A percentile compares a stretch with the other conserved stretches of the same genome.
phyloP scores from a whole-genome alignment of 768 basidiomycete genomes.

The Scleroderma citrinum region DNA sequence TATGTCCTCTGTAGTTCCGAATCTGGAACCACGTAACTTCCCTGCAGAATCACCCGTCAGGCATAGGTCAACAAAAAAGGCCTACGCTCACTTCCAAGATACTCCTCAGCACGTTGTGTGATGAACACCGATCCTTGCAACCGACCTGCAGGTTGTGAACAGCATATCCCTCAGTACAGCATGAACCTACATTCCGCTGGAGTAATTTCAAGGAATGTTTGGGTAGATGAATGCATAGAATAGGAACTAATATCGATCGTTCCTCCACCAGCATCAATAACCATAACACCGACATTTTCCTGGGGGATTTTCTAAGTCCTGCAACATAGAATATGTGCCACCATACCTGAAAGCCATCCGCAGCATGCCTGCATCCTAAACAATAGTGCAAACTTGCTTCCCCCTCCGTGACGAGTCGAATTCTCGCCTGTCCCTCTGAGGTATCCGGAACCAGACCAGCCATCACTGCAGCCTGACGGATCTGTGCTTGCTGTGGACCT shows the following conservation, averaged over 20 bases:
- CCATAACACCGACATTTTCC: conserved; percentile 42
- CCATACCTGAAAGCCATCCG: conserved; percentile 22
- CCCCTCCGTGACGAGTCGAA: conserved; percentile 46
- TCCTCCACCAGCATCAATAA: conserved; percentile 61
- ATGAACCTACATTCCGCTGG: conserved; percentile 35
- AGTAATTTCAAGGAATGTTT: conserved; percentile 44
- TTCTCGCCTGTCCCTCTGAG: conserved; percentile 29
- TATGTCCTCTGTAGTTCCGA: conserved; percentile 33
- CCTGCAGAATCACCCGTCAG: conserved; percentile 20
- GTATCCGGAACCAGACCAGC: conserved; percentile 37
- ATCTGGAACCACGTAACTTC: conserved; percentile 37
- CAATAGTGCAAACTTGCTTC: conserved; percentile 50
- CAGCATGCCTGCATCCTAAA: conserved; percentile 31
- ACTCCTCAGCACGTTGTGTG: conserved; percentile 35
- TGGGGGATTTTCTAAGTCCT: conserved; percentile 12
- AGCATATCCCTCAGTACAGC: neutral
- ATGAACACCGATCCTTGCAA: conserved; percentile 50
- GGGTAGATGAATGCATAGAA: conserved; percentile 28
- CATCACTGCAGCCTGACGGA: conserved; percentile 38
- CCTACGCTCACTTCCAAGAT: conserved; percentile 31
- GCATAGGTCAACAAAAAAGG: neutral
- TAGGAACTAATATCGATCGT: conserved; percentile 59
- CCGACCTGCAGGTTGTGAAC: conserved; percentile 32
- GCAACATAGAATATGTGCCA: no score
- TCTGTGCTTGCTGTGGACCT: conserved; percentile 37